Evolutionary conservation across 2,329 filamentous ascomycete species (phyloP).

Genomic region (Dactylellina sp.): DNA sequence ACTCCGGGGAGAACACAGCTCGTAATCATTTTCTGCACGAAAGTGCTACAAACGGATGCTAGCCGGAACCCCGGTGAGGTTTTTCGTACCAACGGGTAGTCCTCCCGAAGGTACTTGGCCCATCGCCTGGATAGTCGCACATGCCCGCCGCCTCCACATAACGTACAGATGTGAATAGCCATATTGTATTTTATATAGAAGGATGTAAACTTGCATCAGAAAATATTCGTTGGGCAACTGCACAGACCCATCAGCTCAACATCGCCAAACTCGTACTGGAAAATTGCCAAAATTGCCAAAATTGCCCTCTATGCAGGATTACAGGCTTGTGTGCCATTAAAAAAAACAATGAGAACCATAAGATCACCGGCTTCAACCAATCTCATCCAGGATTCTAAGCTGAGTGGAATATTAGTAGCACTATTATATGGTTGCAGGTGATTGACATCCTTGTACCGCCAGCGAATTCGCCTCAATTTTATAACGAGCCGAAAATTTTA

Average conservation of each 20-base stretch:
- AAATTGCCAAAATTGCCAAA: constrained; percentile 37
- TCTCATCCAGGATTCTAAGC: constrained; percentile 30
- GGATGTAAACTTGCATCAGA: neutral
- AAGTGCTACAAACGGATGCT: constrained; percentile 12
- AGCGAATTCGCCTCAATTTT: constrained; percentile 53
- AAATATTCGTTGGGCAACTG: constrained; percentile 21
- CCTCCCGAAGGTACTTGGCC: constrained; percentile 36
- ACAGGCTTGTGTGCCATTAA: neutral
- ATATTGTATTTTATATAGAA: constrained; percentile 25
- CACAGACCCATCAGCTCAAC: constrained; percentile 43
- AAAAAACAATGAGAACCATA: constrained; percentile 11
- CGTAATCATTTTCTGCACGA: neutral
- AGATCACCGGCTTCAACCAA: constrained; percentile 14
- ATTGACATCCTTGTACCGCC: constrained; percentile 20
- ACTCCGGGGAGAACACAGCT: constrained; percentile 20
- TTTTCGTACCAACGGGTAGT: constrained; percentile 31
- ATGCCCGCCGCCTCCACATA: constrained; percentile 22
- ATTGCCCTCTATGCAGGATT: neutral
- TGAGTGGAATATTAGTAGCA: constrained; percentile 43
- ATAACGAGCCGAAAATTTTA: constrained; percentile 55
- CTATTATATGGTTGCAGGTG: constrained; percentile 26
- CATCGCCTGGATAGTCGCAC: constrained; percentile 28
- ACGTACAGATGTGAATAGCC: constrained; percentile 20
- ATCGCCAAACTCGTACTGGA: constrained; percentile 39
- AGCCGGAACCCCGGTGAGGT: constrained; percentile 4